A percentile compares a stretch with the other conserved stretches of the same genome.
Evolutionary conservation across 768 basidiomycete species (phyloP).

Genomic region (Amanita inopinata): DNA sequence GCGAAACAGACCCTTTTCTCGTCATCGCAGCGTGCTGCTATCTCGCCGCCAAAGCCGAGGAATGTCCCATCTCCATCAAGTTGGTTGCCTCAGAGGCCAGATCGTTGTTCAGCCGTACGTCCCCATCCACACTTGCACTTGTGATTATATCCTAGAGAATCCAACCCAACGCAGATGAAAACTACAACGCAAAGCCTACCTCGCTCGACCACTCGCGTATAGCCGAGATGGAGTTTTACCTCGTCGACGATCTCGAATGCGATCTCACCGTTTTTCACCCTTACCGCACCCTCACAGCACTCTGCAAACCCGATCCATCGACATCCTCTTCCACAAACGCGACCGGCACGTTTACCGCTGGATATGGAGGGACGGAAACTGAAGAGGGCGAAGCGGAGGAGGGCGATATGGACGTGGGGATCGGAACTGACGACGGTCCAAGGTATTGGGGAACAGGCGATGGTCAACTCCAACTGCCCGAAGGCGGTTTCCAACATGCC

Average conservation of each 20-base stretch:
- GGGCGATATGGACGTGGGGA: constrained; percentile 27
- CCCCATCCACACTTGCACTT: neutral
- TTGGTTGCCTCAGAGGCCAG: constrained; percentile 80
- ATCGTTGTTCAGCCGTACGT: constrained; percentile 61
- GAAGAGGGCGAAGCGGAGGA: constrained; percentile 52
- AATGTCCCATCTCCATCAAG: constrained; percentile 92
- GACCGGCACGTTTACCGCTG: neutral
- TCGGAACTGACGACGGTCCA: constrained; percentile 40
- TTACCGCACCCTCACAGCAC: constrained; percentile 75
- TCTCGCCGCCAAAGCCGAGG: constrained; percentile 95
- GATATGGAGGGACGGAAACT: constrained; percentile 18
- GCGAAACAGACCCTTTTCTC: constrained; percentile 91
- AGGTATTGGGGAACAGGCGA: constrained; percentile 78
- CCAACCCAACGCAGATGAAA: constrained; percentile 34
- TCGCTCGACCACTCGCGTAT: constrained; percentile 83
- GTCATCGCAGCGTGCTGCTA: constrained; percentile 92
- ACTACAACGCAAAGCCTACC: constrained; percentile 71
- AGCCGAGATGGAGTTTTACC: constrained; percentile 99
- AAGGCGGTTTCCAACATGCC: constrained; percentile 77
- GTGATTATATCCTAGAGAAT: neutral
- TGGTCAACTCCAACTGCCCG: constrained; percentile 67
- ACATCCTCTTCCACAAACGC: constrained; percentile 14
- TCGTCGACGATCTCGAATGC: constrained; percentile 93
- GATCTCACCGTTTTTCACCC: constrained; percentile 92
- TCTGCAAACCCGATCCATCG: constrained; percentile 53